Evolutionary conservation across 1,284 basidiomycete genomes (phyloP), one percentile per base, ranked within the genome.

Genomic region (Ustilago curta): DNA sequence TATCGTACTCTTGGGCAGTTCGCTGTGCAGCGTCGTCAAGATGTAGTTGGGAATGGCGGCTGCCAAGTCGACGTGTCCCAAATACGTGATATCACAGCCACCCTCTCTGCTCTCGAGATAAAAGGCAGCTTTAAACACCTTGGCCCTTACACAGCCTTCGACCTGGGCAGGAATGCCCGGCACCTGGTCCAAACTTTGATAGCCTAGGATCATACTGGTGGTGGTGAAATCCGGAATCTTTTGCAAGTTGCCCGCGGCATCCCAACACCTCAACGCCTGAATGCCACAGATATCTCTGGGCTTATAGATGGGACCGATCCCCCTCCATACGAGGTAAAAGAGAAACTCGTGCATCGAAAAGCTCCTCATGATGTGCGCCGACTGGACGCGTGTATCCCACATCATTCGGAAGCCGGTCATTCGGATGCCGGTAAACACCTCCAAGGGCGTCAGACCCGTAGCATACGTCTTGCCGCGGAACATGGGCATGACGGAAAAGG

Each of bases 221-320:
- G 77, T 70, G 29, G 66, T 70, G 12, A 75, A 68, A 19, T 73
- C 70, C 3, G 70, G 63, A 8, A 61, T 49, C 8, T 25, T 19
- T 51, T 74, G 77, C 19, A 57, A n/a, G 12, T 57, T 60, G 39
- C 74, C 77, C 12, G 47, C 45, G 8, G 67, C 51, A 32, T 70
- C 70, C 61, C 64, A 77, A 37, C 54, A 77, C 12, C 78, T 64
- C 9, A 66, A 23, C 8, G 63, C 61, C 53, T 80, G 77, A 11
- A 77, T 55, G 40, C 78, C 78, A 19, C 59, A 59, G 18, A 69
- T 60, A 57, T 80, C 78, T 29, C 78, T 51, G 4, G 74, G 70
- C 37, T 59, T 71, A 55, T 80, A 75, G 50, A 79, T 68, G 31
- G 72, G 78, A 0, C 77, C 77, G 40, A 80, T 80, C 19, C 78